phyloP scores from a whole-genome alignment of 305 asterid genomes.

The Euphrasia arctica region DNA sequence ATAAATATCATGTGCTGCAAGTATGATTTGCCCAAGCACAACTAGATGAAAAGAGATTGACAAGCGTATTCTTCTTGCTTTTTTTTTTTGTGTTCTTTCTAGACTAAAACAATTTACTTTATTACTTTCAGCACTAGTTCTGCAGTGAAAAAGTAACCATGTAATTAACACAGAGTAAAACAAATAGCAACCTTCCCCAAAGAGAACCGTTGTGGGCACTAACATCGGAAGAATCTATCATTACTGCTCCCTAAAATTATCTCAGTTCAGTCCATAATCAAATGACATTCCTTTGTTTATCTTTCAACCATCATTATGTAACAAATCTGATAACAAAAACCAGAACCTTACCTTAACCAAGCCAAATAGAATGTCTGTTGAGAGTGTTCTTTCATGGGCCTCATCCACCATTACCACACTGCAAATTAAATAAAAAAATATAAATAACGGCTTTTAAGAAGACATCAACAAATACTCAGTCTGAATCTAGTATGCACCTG shows the following conservation, averaged over 20 bases:
- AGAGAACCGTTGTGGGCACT: background rate
- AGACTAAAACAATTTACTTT: background rate
- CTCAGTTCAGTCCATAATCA: conserved; percentile 3
- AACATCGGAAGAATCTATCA: background rate
- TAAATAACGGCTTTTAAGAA: conserved; percentile 15
- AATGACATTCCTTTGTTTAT: background rate
- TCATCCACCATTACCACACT: conserved; percentile 96
- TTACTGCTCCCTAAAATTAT: background rate
- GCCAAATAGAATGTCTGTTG: conserved; percentile 93
- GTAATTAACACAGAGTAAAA: conserved; percentile 11
- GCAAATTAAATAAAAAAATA: conserved; percentile 21
- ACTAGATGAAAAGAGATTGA: conserved; percentile 14
- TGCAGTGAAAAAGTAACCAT: background rate
- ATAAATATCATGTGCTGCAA: conserved; percentile 15
- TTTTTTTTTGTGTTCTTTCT: background rate
- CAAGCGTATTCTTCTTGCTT: conserved; percentile 3
- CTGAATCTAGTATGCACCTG: conserved; percentile 35
- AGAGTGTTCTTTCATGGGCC: conserved; percentile 93
- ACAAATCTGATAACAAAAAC: conserved; percentile 87
- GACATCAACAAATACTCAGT: conserved; percentile 12
- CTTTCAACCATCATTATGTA: conserved; percentile 73
- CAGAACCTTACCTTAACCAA: conserved; percentile 78
- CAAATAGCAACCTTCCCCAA: conserved; percentile 6
- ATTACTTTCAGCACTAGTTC: conserved; percentile 6
- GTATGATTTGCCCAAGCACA: background rate